Evolutionary conservation across 257 asterid genomes (phyloP), one percentile per base, ranked within the genome.

Genomic region (Fraxinus anomala): DNA sequence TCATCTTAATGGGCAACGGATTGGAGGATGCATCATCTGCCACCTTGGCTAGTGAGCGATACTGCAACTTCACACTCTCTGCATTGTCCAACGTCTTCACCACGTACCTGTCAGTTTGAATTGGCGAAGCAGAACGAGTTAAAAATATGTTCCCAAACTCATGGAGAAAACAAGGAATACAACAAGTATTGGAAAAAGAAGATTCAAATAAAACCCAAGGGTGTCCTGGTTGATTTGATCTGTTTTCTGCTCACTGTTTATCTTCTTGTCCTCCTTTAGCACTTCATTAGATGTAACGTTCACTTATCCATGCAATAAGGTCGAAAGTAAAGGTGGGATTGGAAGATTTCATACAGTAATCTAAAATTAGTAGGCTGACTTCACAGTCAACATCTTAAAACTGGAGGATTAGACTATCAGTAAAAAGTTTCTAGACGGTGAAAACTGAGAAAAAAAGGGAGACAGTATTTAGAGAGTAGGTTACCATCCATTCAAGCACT

Each of bases 81-180:
- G 99, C 98, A 85, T 91, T 96, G 85, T 96, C 99, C 88, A 96
- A 56, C 21, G 99, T 96, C 92, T 96, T 96, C 21, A 96, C 98
- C 16, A 96, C 99, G 4, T 92, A 96, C 98, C 99, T 95, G 86
- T 49, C 82, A 81, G 23, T 77, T 73, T 13, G 40, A 49, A 70
- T 76, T 47, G 33, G 74, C n/a, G 66, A 44, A 76, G 44, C 76
- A 73, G 10, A 63, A 68, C 54, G 17, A 68, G 71, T 30, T 13
- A 39, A 23, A n/a, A 3, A 21, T 13, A 7, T 23, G 19, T 30
- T 21, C 42, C 69, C 30, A 51, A 17, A 40, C 2, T 16, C 24
- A 13, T 68, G 42, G 61, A 26, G 56, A 59, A 34, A 74, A 73
- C 69, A 72, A 74, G 72, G 5, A 42, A 13, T 0, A 6, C 30